Evolutionary conservation across 345 rosid genomes (phyloP).

Genomic region (Citropsis articulata): DNA sequence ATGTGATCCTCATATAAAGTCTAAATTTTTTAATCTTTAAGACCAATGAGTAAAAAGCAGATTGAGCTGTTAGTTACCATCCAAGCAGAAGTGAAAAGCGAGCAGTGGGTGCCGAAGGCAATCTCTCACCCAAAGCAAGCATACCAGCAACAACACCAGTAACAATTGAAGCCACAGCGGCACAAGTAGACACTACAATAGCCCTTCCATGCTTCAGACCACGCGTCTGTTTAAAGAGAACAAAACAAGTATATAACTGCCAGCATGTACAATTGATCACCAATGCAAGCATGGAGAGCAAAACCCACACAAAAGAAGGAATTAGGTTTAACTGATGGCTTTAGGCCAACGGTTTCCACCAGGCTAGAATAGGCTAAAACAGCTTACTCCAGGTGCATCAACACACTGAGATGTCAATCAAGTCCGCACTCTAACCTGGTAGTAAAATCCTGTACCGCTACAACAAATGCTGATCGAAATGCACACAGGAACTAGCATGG

Average conservation of each 20-base stretch:
- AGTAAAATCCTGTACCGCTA: constrained; percentile 89
- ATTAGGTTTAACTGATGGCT: background rate
- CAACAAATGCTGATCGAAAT: constrained; percentile 79
- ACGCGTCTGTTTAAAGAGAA: constrained; percentile 56
- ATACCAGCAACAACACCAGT: constrained; percentile 97
- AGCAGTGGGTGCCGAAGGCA: constrained; percentile 79
- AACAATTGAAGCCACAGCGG: constrained; percentile 92
- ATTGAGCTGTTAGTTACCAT: constrained; percentile 47
- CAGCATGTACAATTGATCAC: background rate
- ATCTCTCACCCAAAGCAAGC: constrained; percentile 82
- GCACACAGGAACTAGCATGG: constrained; percentile 72
- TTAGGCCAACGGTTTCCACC: background rate
- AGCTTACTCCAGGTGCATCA: background rate
- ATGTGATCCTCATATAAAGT: background rate
- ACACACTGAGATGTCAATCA: background rate
- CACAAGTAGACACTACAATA: constrained; percentile 89
- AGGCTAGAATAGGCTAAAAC: constrained; percentile 1
- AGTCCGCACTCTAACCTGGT: constrained; percentile 52
- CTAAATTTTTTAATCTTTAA: background rate
- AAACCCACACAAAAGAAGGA: background rate
- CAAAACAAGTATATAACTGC: background rate
- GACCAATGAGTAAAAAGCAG: background rate
- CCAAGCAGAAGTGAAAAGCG: constrained; percentile 74
- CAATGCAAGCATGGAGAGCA: background rate
- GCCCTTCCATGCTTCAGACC: constrained; percentile 98